These are phyloP conservation scores for Apiospora saccharicola DNA, from an alignment of 2,329 filamentous ascomycete species.

Conservation along the genomic window DNA sequence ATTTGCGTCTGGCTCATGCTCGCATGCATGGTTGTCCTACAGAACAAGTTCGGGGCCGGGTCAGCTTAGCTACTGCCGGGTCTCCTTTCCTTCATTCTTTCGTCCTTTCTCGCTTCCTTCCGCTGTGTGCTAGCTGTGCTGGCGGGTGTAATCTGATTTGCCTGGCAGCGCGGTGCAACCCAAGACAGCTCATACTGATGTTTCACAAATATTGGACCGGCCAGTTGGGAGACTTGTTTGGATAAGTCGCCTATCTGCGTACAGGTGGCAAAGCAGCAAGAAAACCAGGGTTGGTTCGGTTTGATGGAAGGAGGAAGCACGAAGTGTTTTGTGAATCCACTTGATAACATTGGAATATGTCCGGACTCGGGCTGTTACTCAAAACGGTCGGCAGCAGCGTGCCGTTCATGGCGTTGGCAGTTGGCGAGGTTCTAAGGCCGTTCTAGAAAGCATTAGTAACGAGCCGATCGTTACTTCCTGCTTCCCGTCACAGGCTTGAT, in stretches of 20 bases:
- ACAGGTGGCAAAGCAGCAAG: not conserved
- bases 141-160: not conserved
- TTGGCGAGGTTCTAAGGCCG: slow-evolving; percentile 1
- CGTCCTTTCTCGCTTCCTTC: not conserved
- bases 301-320: not conserved
- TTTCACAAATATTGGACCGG: slow-evolving; percentile 20
- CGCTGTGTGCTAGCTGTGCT: not conserved
- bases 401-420: not conserved
- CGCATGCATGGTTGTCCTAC: slow-evolving; percentile 14
- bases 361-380: slow-evolving; percentile 5
- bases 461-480: slow-evolving; percentile 9
- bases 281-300: not conserved
- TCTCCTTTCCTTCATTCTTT: not conserved
- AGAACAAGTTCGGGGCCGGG: not conserved
- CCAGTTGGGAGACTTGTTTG: not conserved
- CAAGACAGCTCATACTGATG: slow-evolving; percentile 17
- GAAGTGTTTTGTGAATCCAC: slow-evolving; percentile 7
- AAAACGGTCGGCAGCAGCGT: slow-evolving; percentile 5
- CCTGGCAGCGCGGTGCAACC: slow-evolving; percentile 3
- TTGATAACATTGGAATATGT: slow-evolving; percentile 18
- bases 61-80: not conserved
- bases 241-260: too few species aligned
- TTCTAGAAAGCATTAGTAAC: slow-evolving; percentile 10
- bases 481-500: not conserved
- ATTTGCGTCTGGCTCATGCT: slow-evolving; percentile 21